A percentile compares a stretch with the other conserved stretches of the same genome.
Evolutionary conservation across 176 grass and related monocot genomes (phyloP).

Genomic region (Juncus effusus): DNA sequence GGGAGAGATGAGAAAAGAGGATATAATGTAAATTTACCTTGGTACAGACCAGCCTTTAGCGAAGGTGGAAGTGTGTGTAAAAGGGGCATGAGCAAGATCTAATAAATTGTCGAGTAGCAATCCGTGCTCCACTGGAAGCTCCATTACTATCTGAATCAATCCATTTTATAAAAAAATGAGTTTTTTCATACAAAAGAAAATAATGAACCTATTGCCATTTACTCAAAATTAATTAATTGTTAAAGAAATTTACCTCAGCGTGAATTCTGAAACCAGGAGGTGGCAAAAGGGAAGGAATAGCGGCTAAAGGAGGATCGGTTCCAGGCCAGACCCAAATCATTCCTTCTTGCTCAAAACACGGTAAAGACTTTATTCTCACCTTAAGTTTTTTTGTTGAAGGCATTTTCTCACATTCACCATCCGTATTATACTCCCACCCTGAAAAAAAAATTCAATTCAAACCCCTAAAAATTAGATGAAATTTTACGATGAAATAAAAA

Average conservation of each 20-base stretch:
- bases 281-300: constrained; percentile 77
- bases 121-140: constrained; percentile 89
- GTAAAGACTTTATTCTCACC: constrained; percentile 64
- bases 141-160: constrained; percentile 74
- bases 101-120: constrained; percentile 94
- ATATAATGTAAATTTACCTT: constrained; percentile 41
- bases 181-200: not conserved
- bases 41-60: constrained; percentile 98
- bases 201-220: not conserved
- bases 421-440: constrained; percentile 96
- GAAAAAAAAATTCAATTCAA: constrained; percentile 33
- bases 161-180: constrained; percentile 26
- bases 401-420: constrained; percentile 97
- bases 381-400: constrained; percentile 80
- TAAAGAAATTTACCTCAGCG: constrained; percentile 57
- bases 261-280: constrained; percentile 82
- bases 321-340: constrained; percentile 99
- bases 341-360: constrained; percentile 93
- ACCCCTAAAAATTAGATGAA: constrained; percentile 13
- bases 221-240: not conserved
- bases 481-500: not conserved
- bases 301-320: constrained; percentile 45
- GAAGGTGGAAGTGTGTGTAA: constrained; percentile 92
- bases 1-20: too few relatives aligned
- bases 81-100: constrained; percentile 97